Percentiles rank a stretch among this genome's conserved stretches.
Evolutionary conservation across 345 rosid species (phyloP).

Genomic region (Psidium friedrichsthalianum): DNA sequence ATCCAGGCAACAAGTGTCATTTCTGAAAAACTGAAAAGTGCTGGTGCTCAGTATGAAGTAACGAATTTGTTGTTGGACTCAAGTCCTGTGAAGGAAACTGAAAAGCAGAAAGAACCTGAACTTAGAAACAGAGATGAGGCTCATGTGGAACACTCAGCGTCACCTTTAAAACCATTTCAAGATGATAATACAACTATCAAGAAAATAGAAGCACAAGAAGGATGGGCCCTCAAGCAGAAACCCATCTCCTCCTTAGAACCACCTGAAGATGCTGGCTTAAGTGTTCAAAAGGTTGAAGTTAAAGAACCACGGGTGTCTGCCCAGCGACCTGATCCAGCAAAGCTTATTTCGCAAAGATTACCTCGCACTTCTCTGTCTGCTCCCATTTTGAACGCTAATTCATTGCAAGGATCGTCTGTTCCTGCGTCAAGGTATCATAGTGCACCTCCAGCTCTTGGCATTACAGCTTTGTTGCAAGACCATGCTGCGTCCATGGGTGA

Average conservation of each 20-base stretch:
- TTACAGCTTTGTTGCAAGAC: constrained; percentile 18
- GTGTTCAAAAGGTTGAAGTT: constrained; percentile 21
- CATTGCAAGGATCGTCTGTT: constrained; percentile 35
- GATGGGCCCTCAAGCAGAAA: neutral
- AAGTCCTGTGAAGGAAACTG: neutral
- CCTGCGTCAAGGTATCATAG: constrained; percentile 22
- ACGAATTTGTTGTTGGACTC: constrained; percentile 23
- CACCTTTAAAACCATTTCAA: neutral
- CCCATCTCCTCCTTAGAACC: constrained; percentile 3
- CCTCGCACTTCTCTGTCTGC: constrained; percentile 29
- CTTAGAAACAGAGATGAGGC: constrained; percentile 18
- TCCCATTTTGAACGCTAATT: constrained; percentile 25
- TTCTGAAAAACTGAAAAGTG: constrained; percentile 17
- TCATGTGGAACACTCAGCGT: neutral
- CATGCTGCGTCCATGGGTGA: constrained; percentile 6
- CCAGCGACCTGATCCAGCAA: constrained; percentile 24
- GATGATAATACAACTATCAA: constrained; percentile 1
- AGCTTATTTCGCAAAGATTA: constrained; percentile 42
- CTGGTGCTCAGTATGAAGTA: constrained; percentile 3
- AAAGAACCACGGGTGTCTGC: constrained; percentile 38
- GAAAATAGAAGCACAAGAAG: constrained; percentile 1
- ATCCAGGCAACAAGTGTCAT: constrained; percentile 37
- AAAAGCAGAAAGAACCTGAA: constrained; percentile 27
- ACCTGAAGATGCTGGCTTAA: constrained; percentile 20
- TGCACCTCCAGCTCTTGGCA: constrained; percentile 11